Evolutionary conservation across 116 monocot genomes (phyloP), one percentile per base, ranked within the genome.

Genomic region (Cymodocea nodosa): DNA sequence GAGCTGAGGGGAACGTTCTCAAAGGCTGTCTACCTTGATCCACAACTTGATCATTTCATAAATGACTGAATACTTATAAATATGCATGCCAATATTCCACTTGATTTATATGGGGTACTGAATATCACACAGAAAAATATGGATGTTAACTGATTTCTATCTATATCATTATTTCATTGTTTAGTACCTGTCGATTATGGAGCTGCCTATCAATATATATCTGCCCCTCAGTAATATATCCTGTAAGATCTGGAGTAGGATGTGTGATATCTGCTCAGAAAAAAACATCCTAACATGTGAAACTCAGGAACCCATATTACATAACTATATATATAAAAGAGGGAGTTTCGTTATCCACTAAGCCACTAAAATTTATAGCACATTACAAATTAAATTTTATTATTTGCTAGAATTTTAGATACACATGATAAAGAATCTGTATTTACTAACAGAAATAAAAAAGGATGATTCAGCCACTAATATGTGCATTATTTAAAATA

Each of bases 201-300:
- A 99, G 92, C 72, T 99, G 99, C 70, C 99, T 86, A 44, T 99
- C 99, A 64, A 99, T 85, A 71, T 99, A 99, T 71, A 99, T 99
- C 71, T 99, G 99, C 15, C 99, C 99, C 72, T 99, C 99, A 23
- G 99, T 92, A 59, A 99, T 99, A 48, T 99, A 99, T 6, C 99
- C 99, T 7, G 99, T 99, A 65, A 99, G 91, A 89, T 99, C 99
- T 35, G 99, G 92, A 56, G 92, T 99, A 35, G 99, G 99, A 84
- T 99, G 99, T 22, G 99, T 99, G 68, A 99, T 99, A 81, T 99
- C 99, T 99, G 78, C 62, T 68, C 25, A 15, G 49, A 58, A 44
- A 58, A 57, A 25, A 58, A n/a, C 20, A 44, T 15, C 23, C 7
- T 11, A 64, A 44, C 18, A 15, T 23, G 18, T 17, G 37, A 36